phyloP scores from a whole-genome alignment of 257 asterid species.

The Salvia rosmarinus region DNA sequence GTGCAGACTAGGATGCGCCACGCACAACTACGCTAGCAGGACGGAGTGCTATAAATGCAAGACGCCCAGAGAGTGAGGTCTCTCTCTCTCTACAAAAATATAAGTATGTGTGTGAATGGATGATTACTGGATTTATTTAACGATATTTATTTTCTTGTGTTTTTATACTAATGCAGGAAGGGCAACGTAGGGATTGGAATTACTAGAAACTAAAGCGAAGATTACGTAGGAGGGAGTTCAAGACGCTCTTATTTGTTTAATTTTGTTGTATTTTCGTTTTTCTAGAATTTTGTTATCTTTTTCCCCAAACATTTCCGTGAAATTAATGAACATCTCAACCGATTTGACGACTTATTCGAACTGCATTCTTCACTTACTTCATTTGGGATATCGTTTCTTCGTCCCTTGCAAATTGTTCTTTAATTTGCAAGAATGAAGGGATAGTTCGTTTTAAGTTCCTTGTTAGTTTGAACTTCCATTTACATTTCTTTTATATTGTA shows the following conservation, averaged over 20 bases:
- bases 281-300: not conserved
- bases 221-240: not conserved
- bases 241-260: not conserved
- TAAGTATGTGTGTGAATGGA: too few species aligned
- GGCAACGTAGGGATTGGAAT: not conserved
- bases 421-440: not conserved
- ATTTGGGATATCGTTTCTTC: not conserved
- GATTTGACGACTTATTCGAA: not conserved
- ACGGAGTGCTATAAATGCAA: slow-evolving; percentile 32
- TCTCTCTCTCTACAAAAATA: not conserved
- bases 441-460: too few species aligned
- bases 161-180: not conserved
- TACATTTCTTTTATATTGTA: too few species aligned
- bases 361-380: not conserved
- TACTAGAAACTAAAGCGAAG: too few species aligned
- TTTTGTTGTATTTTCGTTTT: not conserved
- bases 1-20: slow-evolving; percentile 32
- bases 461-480: too few species aligned
- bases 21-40: slow-evolving; percentile 36
- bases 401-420: not conserved
- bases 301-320: too few species aligned
- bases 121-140: too few species aligned
- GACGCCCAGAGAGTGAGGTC: slow-evolving; percentile 28
- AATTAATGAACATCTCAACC: not conserved
- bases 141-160: too few species aligned